Percentiles rank a stretch among this genome's conserved stretches.
phyloP scores from a whole-genome alignment of 2,329 filamentous ascomycete species.

The Akanthomyces uredinophilus region DNA sequence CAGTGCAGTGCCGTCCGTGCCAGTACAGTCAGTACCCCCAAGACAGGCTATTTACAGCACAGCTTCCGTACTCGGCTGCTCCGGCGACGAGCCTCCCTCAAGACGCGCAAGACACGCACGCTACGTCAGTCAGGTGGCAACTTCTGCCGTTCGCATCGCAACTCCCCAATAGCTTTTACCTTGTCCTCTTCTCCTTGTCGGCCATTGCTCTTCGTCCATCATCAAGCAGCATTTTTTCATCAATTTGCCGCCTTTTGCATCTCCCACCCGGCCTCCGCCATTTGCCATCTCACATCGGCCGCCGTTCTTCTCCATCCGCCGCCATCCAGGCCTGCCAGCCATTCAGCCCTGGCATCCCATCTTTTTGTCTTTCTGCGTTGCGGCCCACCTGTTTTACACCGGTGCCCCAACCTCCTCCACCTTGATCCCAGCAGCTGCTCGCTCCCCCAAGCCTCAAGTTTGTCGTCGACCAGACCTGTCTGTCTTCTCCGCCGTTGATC shows the following conservation, averaged over 20 bases:
- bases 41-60: neutral
- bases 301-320: neutral
- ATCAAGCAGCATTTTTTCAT: slow-evolving; percentile 13
- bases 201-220: slow-evolving; percentile 1
- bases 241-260: slow-evolving; percentile 2
- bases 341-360: slow-evolving; percentile 4
- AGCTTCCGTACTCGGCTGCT: slow-evolving; percentile 1
- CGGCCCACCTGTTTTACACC: slow-evolving; percentile 7
- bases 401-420: slow-evolving; percentile 13
- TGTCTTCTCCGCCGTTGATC: slow-evolving; percentile 9
- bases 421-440: slow-evolving; percentile 14
- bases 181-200: neutral
- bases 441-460: slow-evolving; percentile 1
- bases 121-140: slow-evolving; percentile 15
- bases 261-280: neutral
- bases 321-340: neutral
- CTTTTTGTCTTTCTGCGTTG: slow-evolving; percentile 3
- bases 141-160: slow-evolving; percentile 13
- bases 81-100: neutral
- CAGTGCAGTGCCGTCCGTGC: no score
- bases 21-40: no score
- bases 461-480: neutral
- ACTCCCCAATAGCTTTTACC: neutral
- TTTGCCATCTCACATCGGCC: neutral
- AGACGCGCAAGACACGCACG: neutral